Percentiles rank a stretch among this genome's conserved stretches.
Evolutionary conservation across 768 basidiomycete genomes (phyloP).

Genomic region (Tylopilus plumbeoviolaceoides): DNA sequence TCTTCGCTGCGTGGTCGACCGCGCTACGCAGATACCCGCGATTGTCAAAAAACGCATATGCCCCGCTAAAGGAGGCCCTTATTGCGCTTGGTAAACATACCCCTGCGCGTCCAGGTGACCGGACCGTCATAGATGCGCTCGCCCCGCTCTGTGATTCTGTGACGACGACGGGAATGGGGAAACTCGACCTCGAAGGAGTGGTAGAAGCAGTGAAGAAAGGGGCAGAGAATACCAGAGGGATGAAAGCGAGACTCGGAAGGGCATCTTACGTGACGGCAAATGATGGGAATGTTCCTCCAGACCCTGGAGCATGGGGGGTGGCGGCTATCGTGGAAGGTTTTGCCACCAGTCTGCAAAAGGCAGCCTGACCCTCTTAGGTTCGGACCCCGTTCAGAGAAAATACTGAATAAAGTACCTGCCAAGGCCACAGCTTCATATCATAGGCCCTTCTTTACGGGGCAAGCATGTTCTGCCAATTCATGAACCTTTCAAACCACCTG

Average conservation of each 20-base stretch:
- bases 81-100: conserved; percentile 38
- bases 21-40: conserved; percentile 5
- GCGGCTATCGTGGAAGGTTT: conserved; percentile 35
- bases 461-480: too few species aligned
- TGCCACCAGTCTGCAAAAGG: not conserved
- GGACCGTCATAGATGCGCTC: conserved; percentile 56
- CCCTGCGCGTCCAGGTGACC: conserved; percentile 49
- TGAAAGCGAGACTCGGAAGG: conserved; percentile 17
- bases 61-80: conserved; percentile 27
- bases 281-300: conserved; percentile 37
- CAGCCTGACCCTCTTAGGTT: not conserved
- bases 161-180: not conserved
- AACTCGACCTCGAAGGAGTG: not conserved
- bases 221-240: conserved; percentile 28
- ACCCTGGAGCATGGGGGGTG: conserved; percentile 58
- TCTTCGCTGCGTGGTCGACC: conserved; percentile 36
- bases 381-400: too few species aligned
- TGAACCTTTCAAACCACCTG: too few species aligned
- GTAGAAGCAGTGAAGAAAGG: conserved; percentile 38
- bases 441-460: too few species aligned
- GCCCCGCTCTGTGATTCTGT: conserved; percentile 39
- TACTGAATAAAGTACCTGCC: too few species aligned
- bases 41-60: not conserved
- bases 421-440: too few species aligned
- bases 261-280: conserved; percentile 44